phyloP scores from a whole-genome alignment of 306 rosid genomes.

The Acacia confusa region DNA sequence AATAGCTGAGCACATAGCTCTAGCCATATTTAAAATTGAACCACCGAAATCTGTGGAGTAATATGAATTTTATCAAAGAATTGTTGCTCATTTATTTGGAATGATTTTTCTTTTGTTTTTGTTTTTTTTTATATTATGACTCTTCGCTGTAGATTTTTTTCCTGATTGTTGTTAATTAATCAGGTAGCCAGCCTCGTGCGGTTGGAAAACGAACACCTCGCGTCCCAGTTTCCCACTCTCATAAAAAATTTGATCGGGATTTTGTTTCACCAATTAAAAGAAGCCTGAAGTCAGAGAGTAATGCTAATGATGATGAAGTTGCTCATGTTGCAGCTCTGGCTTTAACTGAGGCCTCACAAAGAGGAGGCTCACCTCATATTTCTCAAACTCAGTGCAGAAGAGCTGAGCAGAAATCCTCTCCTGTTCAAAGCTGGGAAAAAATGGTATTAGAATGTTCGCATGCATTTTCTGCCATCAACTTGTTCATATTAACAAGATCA shows the following conservation, averaged over 20 bases:
- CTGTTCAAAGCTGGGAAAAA: conserved; percentile 52
- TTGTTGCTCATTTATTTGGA: neutral
- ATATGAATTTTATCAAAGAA: neutral
- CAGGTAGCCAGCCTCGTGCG: conserved; percentile 74
- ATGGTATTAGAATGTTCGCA: conserved; percentile 37
- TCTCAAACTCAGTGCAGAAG: conserved; percentile 47
- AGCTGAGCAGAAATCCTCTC: conserved; percentile 46
- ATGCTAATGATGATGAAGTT: conserved; percentile 55
- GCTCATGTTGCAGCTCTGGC: conserved; percentile 58
- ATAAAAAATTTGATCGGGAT: conserved; percentile 40
- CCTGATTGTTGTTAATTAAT: conserved; percentile 28
- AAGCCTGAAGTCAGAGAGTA: conserved; percentile 48
- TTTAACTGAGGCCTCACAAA: conserved; percentile 68
- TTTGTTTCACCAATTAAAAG: conserved; percentile 48
- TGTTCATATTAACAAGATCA: conserved; percentile 5
- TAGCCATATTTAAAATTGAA: neutral
- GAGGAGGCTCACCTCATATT: conserved; percentile 64
- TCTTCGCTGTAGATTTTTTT: conserved; percentile 17
- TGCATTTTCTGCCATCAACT: conserved; percentile 1
- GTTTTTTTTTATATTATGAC: neutral
- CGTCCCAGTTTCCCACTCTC: conserved; percentile 53
- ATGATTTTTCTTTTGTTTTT: no score
- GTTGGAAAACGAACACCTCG: conserved; percentile 88
- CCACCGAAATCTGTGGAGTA: neutral
- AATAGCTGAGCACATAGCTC: neutral